Percentiles rank a stretch among this genome's conserved stretches.
These are phyloP conservation scores for Fusarium verticillioides DNA, from an alignment of 2,329 filamentous ascomycete species.

Conservation along the genomic window DNA sequence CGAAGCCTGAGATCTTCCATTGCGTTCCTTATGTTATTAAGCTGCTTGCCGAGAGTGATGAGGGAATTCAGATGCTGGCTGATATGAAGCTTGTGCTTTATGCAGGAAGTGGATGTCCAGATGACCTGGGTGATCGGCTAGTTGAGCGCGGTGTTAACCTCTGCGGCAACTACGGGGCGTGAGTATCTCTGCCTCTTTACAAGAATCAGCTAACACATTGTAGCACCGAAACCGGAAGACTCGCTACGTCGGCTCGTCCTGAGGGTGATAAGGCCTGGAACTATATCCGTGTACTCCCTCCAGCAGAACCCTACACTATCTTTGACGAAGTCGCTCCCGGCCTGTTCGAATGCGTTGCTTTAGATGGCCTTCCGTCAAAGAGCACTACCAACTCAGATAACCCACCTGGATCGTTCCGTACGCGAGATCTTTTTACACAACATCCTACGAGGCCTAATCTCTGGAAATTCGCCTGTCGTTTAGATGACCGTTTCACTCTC, in stretches of 20 bases:
- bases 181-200: conserved; percentile 31
- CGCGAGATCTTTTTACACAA: conserved; percentile 56
- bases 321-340: conserved; percentile 47
- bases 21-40: conserved; percentile 74
- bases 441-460: conserved; percentile 54
- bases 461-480: conserved; percentile 59
- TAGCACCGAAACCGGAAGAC: conserved; percentile 44
- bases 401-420: conserved; percentile 57
- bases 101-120: conserved; percentile 68
- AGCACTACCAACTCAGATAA: conserved; percentile 51
- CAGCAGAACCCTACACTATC: conserved; percentile 37
- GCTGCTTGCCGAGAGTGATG: conserved; percentile 66
- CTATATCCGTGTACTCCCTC: conserved; percentile 48
- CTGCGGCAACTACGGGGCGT: conserved; percentile 67
- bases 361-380: conserved; percentile 53
- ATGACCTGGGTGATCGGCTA: conserved; percentile 66
- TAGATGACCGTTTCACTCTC: conserved; percentile 59
- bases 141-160: conserved; percentile 65
- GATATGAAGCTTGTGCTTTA: conserved; percentile 65
- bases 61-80: conserved; percentile 61
- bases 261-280: conserved; percentile 46
- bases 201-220: neutral
- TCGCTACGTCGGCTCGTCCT: conserved; percentile 44
- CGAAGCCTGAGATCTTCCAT: conserved; percentile 63
- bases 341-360: conserved; percentile 52